A percentile compares a stretch with the other conserved stretches of the same genome.
Conservation (phyloP, 1,139 yeast genomes). For the Debaryomyces fabryi region DNA sequence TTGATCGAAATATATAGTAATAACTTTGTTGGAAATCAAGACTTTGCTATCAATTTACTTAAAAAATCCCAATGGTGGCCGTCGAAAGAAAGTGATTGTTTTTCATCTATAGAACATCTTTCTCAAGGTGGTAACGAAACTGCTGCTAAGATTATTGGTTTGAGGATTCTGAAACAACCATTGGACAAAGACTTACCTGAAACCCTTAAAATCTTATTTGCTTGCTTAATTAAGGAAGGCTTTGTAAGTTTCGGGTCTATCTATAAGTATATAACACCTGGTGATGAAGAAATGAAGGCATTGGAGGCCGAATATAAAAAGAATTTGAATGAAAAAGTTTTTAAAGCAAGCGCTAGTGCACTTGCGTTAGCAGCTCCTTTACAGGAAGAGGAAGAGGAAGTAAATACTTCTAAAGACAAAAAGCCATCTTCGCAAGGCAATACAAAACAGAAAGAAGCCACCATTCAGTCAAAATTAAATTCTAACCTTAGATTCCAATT, state of each 20-base stretch:
- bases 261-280: slow-evolving; percentile 58
- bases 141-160: slow-evolving; percentile 63
- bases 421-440: slow-evolving; percentile 13
- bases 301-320: slow-evolving; percentile 51
- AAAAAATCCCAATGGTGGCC: slow-evolving; percentile 73
- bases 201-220: slow-evolving; percentile 48
- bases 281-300: slow-evolving; percentile 39
- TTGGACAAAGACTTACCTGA: slow-evolving; percentile 43
- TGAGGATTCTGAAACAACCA: slow-evolving; percentile 48
- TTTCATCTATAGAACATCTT: slow-evolving; percentile 30
- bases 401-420: slow-evolving; percentile 16
- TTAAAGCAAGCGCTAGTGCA: slow-evolving; percentile 73
- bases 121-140: slow-evolving; percentile 58
- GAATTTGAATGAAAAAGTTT: slow-evolving; percentile 62
- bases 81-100: slow-evolving; percentile 29
- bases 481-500: slow-evolving; percentile 40
- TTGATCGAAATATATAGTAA: slow-evolving; percentile 54
- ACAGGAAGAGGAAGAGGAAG: slow-evolving; percentile 65
- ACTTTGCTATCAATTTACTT: slow-evolving; percentile 53
- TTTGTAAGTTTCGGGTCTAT: slow-evolving; percentile 67
- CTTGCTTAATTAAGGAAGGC: slow-evolving; percentile 67
- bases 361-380: slow-evolving; percentile 88
- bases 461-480: slow-evolving; percentile 18
- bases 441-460: slow-evolving; percentile 9
- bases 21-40: slow-evolving; percentile 46